Base-by-base conservation (phyloP, 805 yeast genomes). In the Cyberlindnera bimundalis region DNA sequence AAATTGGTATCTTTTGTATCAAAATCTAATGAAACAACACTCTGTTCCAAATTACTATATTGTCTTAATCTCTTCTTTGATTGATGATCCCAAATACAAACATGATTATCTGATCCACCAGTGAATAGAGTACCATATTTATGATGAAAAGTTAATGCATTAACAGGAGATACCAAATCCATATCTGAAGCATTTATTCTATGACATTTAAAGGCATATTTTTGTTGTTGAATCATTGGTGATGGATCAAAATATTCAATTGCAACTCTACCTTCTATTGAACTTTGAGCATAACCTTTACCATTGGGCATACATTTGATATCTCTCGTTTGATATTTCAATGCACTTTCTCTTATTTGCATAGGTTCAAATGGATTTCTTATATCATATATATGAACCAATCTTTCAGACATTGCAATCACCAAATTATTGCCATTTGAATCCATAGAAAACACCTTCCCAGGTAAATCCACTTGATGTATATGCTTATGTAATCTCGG, bases 71-170 rank as follows among this genome's bases (percentile, higher is more conserved):
- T 74, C 57, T 84, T 88, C 56, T 80, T 76, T 21, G 90, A 77
- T 44, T 79, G 84, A 58, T 87, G 80, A 59, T 89, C 96, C 98
- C 98, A 91, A 58, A 83, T 73, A 52, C 87, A 80, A 53, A 89
- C 83, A 32, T 85, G 74, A 10, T 96, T 95, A 63, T 91, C 98
- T 2, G 93, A 74, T 1, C 98, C 97, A 2, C 95, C 95, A 2
- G 97, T 90, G 43, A 80, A 78, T 54, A 91, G 76, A 1, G 95
- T 84, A 14, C 87, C 85, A 56, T 75, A 76, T 15, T 70, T 66
- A 1, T 93, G 91, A 56, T 85, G 91, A 72, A 90, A 88, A 10
- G 76, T 64, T 24, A 91, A 72, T 11, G 87, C 67, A 58, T 88
- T 86, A 21, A 91, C 87, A 0, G 96, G 73, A 52, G 80, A 90